Conservation (phyloP, 768 basidiomycete species). For the Serendipita sp. region DNA sequence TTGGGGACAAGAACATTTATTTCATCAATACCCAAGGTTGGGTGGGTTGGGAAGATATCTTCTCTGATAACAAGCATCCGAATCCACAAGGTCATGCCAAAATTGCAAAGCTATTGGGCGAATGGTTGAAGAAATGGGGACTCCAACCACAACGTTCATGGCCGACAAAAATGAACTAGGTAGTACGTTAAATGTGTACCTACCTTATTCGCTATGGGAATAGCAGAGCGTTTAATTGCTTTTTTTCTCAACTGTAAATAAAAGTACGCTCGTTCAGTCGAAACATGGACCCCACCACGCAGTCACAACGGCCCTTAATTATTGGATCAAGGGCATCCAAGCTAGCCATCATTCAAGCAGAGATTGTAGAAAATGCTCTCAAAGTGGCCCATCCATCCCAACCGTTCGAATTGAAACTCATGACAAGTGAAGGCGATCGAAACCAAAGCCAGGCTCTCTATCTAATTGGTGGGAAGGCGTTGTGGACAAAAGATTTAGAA, state of each 20-base stretch:
- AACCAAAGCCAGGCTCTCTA: conserved; percentile 80
- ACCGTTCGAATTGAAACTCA: conserved; percentile 38
- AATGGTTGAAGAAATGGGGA: conserved; percentile 35
- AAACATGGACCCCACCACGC: conserved; percentile 5
- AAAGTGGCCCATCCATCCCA: conserved; percentile 36
- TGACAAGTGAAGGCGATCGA: conserved; percentile 70
- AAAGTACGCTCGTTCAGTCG: not conserved
- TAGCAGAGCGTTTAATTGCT: no score
- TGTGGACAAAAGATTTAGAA: conserved; percentile 97
- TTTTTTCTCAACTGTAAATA: no score
- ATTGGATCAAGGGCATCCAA: conserved; percentile 79
- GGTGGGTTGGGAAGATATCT: conserved; percentile 34
- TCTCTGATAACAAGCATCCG: conserved; percentile 33
- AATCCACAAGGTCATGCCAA: conserved; percentile 31
- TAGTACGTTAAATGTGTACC: not conserved
- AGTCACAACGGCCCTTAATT: conserved; percentile 23
- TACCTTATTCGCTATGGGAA: no score
- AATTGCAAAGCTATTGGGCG: conserved; percentile 31
- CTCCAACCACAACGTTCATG: conserved; percentile 20
- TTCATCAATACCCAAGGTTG: conserved; percentile 43
- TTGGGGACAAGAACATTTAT: conserved; percentile 34
- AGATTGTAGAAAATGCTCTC: conserved; percentile 55
- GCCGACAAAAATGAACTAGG: conserved; percentile 11
- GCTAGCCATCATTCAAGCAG: conserved; percentile 82
- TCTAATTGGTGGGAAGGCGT: conserved; percentile 73